Conservation (phyloP, 352 stramenopile genomes). For the Pythium dissimile region DNA sequence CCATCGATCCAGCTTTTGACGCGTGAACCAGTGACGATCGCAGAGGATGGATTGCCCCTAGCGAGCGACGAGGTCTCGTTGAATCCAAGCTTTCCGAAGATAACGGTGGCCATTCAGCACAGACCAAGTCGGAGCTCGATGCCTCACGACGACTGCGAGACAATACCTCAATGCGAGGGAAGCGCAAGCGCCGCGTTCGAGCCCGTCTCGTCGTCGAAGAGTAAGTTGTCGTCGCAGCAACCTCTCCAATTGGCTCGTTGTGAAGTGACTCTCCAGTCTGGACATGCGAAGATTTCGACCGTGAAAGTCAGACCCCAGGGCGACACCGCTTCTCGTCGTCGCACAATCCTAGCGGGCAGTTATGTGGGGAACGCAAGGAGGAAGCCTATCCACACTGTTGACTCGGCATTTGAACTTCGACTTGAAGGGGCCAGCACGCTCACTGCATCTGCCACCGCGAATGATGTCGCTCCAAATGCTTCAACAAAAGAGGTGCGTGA, state of each 20-base stretch:
- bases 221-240: not conserved
- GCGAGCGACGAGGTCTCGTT: not conserved
- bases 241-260: not conserved
- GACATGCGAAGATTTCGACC: too few species aligned
- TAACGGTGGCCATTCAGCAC: conserved; percentile 20
- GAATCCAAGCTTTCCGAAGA: conserved; percentile 10
- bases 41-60: too few species aligned
- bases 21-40: too few species aligned
- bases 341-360: not conserved
- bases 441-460: not conserved
- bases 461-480: not conserved
- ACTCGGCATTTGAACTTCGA: not conserved
- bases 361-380: too few species aligned
- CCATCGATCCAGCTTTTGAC: too few species aligned
- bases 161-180: too few species aligned
- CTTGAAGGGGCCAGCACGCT: conserved; percentile 7
- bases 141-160: not conserved
- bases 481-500: too few species aligned
- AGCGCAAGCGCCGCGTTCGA: too few species aligned
- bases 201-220: too few species aligned
- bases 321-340: not conserved
- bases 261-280: not conserved
- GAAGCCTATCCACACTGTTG: too few species aligned
- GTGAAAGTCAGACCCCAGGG: not conserved
- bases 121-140: not conserved